Evolutionary conservation across 2,329 filamentous ascomycete species (phyloP), one percentile per base, ranked within the genome.

Genomic region (Cladosporium sp.): DNA sequence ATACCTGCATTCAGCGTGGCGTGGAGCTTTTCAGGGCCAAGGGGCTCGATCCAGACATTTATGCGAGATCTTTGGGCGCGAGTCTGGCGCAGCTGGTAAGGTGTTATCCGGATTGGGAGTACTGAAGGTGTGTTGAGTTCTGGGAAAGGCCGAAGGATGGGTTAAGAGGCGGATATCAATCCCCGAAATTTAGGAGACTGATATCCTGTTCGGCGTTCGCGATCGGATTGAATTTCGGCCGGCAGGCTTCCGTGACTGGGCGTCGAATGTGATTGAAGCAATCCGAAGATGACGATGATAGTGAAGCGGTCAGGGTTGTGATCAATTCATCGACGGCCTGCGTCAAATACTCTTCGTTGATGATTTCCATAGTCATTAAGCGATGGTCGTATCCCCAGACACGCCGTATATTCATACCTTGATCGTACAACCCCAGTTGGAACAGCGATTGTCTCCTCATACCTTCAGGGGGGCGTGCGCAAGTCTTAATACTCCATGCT

Each of bases 401-500:
- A 18, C 16, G 16, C 22, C 22, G 22, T 7, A 5, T 7, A 3
- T 35, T 35, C 34, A 5, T 35, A 11, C 3, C 34, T 11, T 35
- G 34, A 9, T 35, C 34, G 7, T 35, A 35, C 6, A 35, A 11
- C 4, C 34, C 22, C 7, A 28, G 4, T 7, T 7, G 22, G 22
- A 5, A 28, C 22, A 28, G 22, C 22, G 22, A 28, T 7, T 28
- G 22, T 7, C 4, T 4, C 22, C 22, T 28, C 22, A 28, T 28
- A 28, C 5, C 22, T 28, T 28, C 22, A 28, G 4, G 11, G n/a
- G 33, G 22, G 37, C 40, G 32, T 28, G n/a, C 43, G 10, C 28
- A 9, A 18, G 4, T 31, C 11, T 31, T 46, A 69, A 52, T 69
- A 69, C 58, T 68, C 62, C 66, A 69, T 69, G 28, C 65, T 65